Evolutionary conservation across 345 rosid species (phyloP).

Genomic region (Orychophragmus violaceus): DNA sequence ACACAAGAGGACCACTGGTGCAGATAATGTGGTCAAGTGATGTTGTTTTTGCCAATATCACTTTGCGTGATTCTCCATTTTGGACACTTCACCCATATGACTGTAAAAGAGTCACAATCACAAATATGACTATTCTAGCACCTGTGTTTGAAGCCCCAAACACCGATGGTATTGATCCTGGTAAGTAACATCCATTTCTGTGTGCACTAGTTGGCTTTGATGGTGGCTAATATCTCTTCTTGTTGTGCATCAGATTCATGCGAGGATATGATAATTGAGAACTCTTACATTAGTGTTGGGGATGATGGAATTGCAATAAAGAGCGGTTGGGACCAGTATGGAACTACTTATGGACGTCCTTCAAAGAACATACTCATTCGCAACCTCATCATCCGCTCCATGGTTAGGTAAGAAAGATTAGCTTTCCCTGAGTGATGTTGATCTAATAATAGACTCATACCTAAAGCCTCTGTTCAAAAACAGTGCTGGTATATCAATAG

Average conservation of each 20-base stretch:
- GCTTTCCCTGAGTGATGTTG: neutral
- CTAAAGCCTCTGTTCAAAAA: slow-evolving; percentile 15
- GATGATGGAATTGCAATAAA: slow-evolving; percentile 85
- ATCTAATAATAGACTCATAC: neutral
- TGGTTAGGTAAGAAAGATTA: slow-evolving; percentile 61
- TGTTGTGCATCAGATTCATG: slow-evolving; percentile 58
- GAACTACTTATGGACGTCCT: slow-evolving; percentile 65
- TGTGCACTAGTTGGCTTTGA: no score
- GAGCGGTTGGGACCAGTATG: slow-evolving; percentile 97
- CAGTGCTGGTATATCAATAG: slow-evolving; percentile 95
- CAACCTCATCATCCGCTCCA: slow-evolving; percentile 65
- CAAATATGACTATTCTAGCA: slow-evolving; percentile 69
- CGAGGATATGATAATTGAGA: slow-evolving; percentile 75
- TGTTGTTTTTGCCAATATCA: slow-evolving; percentile 62
- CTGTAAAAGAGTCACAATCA: slow-evolving; percentile 77
- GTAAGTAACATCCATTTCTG: slow-evolving; percentile 39
- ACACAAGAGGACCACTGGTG: slow-evolving; percentile 86
- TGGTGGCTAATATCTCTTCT: neutral
- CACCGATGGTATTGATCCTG: slow-evolving; percentile 95
- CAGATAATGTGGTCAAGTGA: slow-evolving; percentile 91
- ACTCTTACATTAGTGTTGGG: slow-evolving; percentile 84
- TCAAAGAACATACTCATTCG: slow-evolving; percentile 72
- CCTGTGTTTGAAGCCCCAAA: slow-evolving; percentile 79
- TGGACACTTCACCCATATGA: slow-evolving; percentile 96
- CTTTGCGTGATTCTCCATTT: slow-evolving; percentile 83